Evolutionary conservation across 257 asterid genomes (phyloP).

Genomic region (Solanum dulcamara): DNA sequence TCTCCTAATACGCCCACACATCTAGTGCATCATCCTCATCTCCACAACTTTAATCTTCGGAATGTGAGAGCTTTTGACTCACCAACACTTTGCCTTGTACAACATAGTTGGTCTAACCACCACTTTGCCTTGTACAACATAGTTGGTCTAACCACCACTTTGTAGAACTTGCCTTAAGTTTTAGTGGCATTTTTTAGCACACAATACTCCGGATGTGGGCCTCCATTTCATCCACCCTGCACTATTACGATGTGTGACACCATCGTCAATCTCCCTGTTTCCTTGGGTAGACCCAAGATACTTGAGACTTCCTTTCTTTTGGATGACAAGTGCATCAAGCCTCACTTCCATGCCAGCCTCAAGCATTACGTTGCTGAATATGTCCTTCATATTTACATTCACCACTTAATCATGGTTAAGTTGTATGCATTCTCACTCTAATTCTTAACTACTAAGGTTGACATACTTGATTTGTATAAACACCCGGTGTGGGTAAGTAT

Average conservation of each 20-base stretch:
- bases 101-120: not conserved
- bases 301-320: not conserved
- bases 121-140: not conserved
- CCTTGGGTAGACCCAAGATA: not conserved
- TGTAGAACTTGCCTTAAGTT: not conserved
- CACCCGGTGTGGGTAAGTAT: not conserved
- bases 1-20: not conserved
- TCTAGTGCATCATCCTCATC: not conserved
- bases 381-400: not conserved
- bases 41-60: not conserved
- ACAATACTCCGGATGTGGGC: not conserved
- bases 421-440: not conserved
- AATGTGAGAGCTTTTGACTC: not conserved
- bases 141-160: not conserved
- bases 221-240: not conserved
- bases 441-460: not conserved
- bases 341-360: not conserved
- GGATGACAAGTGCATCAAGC: not conserved
- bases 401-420: not conserved
- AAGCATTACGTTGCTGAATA: not conserved
- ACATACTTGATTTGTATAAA: not conserved
- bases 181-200: not conserved
- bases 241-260: not conserved
- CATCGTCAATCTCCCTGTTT: not conserved
- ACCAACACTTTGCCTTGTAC: not conserved